Evolutionary conservation across 306 rosid species (phyloP).

Genomic region (Sechiopsis laciniata): DNA sequence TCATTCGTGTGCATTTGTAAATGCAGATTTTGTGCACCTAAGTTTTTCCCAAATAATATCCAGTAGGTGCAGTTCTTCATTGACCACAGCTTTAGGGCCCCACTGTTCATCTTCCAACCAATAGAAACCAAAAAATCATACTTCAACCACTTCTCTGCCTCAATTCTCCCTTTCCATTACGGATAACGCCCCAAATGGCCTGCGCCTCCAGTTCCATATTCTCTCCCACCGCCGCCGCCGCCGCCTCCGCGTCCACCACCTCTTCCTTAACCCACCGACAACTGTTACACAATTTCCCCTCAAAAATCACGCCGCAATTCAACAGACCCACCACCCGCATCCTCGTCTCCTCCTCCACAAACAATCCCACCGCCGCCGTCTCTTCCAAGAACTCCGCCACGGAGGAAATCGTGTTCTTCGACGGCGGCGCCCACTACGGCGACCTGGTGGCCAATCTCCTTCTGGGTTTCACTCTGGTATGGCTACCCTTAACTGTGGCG

Average conservation of each 20-base stretch:
- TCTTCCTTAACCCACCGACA: conserved; percentile 27
- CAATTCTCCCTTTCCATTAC: not conserved
- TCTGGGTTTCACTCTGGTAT: conserved; percentile 73
- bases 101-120: conserved; percentile 21
- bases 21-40: too few species aligned
- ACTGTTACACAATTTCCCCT: conserved; percentile 21
- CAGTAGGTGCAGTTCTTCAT: not conserved
- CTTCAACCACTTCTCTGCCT: conserved; percentile 19
- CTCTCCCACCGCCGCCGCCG: conserved; percentile 37
- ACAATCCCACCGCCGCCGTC: conserved; percentile 36
- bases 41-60: not conserved
- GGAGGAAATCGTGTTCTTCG: conserved; percentile 67
- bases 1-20: too few species aligned
- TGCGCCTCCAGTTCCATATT: conserved; percentile 37
- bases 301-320: conserved; percentile 18
- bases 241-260: conserved; percentile 22
- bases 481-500: conserved; percentile 82
- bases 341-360: conserved; percentile 71
- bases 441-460: conserved; percentile 65
- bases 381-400: conserved; percentile 30
- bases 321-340: conserved; percentile 41
- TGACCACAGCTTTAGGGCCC: conserved; percentile 24
- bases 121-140: conserved; percentile 21
- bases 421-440: conserved; percentile 95
- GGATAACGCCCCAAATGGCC: conserved; percentile 58